Evolutionary conservation across 768 basidiomycete genomes (phyloP).

Genomic region (Kwoniella bestiolae): DNA sequence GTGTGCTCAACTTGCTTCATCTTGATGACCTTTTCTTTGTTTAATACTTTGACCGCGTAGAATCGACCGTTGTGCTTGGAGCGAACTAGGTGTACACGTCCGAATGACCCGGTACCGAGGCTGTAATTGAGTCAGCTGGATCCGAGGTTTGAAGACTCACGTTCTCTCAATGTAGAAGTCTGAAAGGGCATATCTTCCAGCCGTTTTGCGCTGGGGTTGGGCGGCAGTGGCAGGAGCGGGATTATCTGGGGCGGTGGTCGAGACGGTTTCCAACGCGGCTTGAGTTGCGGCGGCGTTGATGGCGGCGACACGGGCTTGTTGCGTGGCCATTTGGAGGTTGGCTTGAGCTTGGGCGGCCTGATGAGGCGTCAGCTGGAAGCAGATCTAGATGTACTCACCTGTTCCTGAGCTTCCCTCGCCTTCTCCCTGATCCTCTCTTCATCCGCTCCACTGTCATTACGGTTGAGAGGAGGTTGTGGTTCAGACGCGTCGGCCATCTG

Average conservation of each 20-base stretch:
- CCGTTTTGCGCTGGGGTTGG: constrained; percentile 52
- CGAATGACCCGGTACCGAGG: constrained; percentile 57
- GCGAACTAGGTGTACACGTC: constrained; percentile 65
- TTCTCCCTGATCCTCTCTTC: constrained; percentile 55
- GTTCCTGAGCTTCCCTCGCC: constrained; percentile 55
- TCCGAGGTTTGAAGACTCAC: constrained; percentile 32
- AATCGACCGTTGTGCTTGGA: constrained; percentile 94
- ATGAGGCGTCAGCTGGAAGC: constrained; percentile 6
- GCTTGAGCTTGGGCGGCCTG: constrained; percentile 55
- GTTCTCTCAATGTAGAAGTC: constrained; percentile 57
- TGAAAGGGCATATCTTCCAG: constrained; percentile 54
- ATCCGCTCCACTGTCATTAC: constrained; percentile 36
- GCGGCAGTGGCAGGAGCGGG: constrained; percentile 21
- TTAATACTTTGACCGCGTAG: constrained; percentile 93
- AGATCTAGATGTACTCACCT: constrained; percentile 35
- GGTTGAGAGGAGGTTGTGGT: constrained; percentile 19
- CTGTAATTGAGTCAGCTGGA: constrained; percentile 27
- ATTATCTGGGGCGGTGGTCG: constrained; percentile 23
- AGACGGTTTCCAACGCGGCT: constrained; percentile 49
- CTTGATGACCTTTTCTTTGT: constrained; percentile 86
- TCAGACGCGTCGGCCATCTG: constrained; percentile 50
- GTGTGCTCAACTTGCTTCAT: constrained; percentile 60
- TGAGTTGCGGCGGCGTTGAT: constrained; percentile 57
- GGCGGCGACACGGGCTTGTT: constrained; percentile 55
- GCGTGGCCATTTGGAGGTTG: constrained; percentile 53